Conservation (phyloP, 2,329 filamentous ascomycete species). For the Aspergillus pseudoviridinutans region DNA sequence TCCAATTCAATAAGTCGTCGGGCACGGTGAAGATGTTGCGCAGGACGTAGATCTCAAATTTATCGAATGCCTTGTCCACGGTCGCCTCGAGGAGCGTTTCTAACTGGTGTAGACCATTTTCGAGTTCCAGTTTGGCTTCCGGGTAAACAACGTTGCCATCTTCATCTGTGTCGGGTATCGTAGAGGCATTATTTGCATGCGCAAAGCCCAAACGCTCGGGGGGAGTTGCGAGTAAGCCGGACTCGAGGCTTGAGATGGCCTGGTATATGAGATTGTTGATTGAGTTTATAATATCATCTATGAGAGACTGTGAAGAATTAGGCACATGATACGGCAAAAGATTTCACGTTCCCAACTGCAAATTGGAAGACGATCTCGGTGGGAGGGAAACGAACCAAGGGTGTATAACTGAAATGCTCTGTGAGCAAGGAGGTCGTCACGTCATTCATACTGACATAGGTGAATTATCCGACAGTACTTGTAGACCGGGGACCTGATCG, state of each 20-base stretch:
- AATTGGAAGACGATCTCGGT: neutral
- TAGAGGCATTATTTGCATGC: conserved; percentile 44
- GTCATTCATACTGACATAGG: conserved; percentile 37
- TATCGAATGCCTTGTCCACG: conserved; percentile 81
- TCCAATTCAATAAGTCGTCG: conserved; percentile 69
- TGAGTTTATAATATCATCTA: conserved; percentile 97
- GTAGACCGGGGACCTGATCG: neutral
- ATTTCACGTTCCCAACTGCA: neutral
- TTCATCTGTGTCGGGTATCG: conserved; percentile 45
- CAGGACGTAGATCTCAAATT: conserved; percentile 85
- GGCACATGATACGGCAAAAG: conserved; percentile 6
- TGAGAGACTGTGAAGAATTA: conserved; percentile 62
- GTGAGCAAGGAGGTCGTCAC: conserved; percentile 66
- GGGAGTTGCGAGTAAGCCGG: conserved; percentile 69
- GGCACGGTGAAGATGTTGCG: conserved; percentile 75
- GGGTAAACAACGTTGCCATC: conserved; percentile 46
- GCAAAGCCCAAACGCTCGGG: conserved; percentile 78
- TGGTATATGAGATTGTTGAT: conserved; percentile 91
- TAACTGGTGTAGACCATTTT: conserved; percentile 79
- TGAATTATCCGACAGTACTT: conserved; percentile 2
- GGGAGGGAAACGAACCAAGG: conserved; percentile 61
- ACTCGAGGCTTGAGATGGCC: conserved; percentile 82
- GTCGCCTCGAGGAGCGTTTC: conserved; percentile 77
- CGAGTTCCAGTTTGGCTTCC: conserved; percentile 67
- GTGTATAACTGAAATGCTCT: conserved; percentile 93